Conservation (phyloP, 2,329 filamentous ascomycete species). For the Fusarium musae region DNA sequence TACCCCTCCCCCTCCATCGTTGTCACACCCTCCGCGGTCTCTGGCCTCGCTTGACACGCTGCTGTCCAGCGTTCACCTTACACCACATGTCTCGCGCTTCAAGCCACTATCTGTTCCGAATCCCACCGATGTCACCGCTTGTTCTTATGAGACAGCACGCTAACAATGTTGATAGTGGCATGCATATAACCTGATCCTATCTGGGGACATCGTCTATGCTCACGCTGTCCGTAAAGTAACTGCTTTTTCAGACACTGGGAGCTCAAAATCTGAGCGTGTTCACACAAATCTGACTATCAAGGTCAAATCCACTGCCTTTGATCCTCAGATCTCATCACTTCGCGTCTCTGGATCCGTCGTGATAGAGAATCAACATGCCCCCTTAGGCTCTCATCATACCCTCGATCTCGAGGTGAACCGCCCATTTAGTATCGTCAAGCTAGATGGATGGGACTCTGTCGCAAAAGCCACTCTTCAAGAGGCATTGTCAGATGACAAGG, state of each 20-base stretch:
- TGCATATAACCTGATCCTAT: constrained; percentile 68
- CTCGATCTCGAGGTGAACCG: constrained; percentile 87
- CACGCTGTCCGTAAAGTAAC: constrained; percentile 67
- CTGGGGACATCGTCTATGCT: constrained; percentile 64
- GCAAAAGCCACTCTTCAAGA: constrained; percentile 82
- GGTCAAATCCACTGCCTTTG: constrained; percentile 68
- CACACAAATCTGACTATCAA: constrained; percentile 67
- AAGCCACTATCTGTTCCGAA: constrained; percentile 16
- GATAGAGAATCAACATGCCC: constrained; percentile 63
- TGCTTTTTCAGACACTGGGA: constrained; percentile 58
- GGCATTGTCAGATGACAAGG: constrained; percentile 80
- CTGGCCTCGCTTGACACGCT: neutral
- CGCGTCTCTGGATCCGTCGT: constrained; percentile 66
- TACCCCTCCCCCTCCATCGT: constrained; percentile 35
- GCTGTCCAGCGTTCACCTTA: constrained; percentile 6
- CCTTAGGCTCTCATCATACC: constrained; percentile 67
- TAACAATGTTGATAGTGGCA: constrained; percentile 59
- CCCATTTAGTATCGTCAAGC: constrained; percentile 89
- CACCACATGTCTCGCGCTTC: constrained; percentile 7
- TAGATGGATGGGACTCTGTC: constrained; percentile 87
- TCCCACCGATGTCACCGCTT: constrained; percentile 16
- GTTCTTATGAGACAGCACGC: constrained; percentile 10
- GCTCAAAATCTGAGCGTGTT: constrained; percentile 64
- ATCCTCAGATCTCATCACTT: constrained; percentile 64
- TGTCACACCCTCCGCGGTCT: constrained; percentile 28